A percentile compares a stretch with the other conserved stretches of the same genome.
Evolutionary conservation across 352 stramenopile species (phyloP).

Genomic region (Globisporangium radiosum): DNA sequence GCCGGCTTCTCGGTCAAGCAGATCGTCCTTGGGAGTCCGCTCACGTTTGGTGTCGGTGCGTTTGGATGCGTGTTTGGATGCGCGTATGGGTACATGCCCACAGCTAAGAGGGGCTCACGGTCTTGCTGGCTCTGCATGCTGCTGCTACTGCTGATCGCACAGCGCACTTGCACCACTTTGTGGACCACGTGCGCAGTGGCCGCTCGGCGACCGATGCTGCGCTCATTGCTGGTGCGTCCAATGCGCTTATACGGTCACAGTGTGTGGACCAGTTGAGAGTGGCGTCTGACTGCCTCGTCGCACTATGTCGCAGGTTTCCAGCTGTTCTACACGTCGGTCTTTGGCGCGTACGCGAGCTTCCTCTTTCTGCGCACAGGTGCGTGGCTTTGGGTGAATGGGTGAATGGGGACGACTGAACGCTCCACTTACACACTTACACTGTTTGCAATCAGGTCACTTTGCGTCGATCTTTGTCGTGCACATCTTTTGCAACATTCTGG

Average conservation of each 20-base stretch:
- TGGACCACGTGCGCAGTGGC: slow-evolving; percentile 73
- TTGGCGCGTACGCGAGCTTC: slow-evolving; percentile 93
- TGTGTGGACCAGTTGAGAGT: too few species aligned
- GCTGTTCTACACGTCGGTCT: slow-evolving; percentile 94
- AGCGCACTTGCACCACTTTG: slow-evolving; percentile 85
- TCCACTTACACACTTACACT: not conserved
- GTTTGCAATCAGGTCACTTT: slow-evolving; percentile 58
- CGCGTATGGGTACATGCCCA: too few species aligned
- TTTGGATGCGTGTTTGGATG: slow-evolving; percentile 6
- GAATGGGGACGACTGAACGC: too few species aligned
- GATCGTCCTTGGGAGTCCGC: slow-evolving; percentile 81
- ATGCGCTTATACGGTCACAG: too few species aligned
- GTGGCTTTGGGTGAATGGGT: not conserved
- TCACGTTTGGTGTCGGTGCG: slow-evolving; percentile 93
- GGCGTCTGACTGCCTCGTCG: too few species aligned
- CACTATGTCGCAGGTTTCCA: slow-evolving; percentile 70
- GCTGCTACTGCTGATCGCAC: slow-evolving; percentile 8
- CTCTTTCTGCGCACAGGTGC: slow-evolving; percentile 87
- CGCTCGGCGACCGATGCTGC: slow-evolving; percentile 60
- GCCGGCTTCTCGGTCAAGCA: slow-evolving; percentile 70
- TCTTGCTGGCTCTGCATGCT: not conserved
- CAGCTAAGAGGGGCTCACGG: not conserved
- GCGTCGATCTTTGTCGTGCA: slow-evolving; percentile 87
- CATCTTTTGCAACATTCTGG: slow-evolving; percentile 95
- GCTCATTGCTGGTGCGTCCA: slow-evolving; percentile 63